Evolutionary conservation across 305 asterid genomes (phyloP).

Genomic region (Vinca major): DNA sequence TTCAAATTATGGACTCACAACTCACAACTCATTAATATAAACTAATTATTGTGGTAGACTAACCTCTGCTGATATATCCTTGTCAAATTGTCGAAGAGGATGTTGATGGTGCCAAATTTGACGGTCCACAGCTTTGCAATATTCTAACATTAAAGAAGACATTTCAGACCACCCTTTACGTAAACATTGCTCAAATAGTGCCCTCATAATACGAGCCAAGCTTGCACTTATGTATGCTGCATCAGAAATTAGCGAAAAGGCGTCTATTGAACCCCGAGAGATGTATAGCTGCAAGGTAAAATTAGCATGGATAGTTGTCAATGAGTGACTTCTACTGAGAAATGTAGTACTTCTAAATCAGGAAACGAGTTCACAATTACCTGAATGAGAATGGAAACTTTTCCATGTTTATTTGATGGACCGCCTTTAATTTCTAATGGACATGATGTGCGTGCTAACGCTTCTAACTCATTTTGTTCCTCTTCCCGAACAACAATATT

Average conservation of each 20-base stretch:
- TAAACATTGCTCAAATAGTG: conserved; percentile 89
- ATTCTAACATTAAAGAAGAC: conserved; percentile 77
- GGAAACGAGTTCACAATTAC: conserved; percentile 31
- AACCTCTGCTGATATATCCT: conserved; percentile 76
- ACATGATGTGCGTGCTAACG: conserved; percentile 58
- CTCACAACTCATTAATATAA: conserved; percentile 3
- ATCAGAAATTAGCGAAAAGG: conserved; percentile 89
- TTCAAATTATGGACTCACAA: conserved; percentile 9
- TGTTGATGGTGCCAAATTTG: conserved; percentile 97
- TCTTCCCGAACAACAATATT: conserved; percentile 91
- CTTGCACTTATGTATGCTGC: conserved; percentile 90
- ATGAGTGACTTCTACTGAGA: conserved; percentile 19
- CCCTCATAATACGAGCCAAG: conserved; percentile 94
- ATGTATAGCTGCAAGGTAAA: conserved; percentile 64
- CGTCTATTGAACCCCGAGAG: conserved; percentile 77
- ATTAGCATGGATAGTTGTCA: conserved; percentile 16
- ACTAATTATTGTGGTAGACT: conserved; percentile 15
- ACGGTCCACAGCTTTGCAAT: conserved; percentile 98
- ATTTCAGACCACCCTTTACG: conserved; percentile 97
- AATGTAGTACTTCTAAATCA: conserved; percentile 15
- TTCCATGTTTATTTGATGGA: conserved; percentile 87
- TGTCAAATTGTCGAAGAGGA: conserved; percentile 92
- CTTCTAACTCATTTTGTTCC: conserved; percentile 90
- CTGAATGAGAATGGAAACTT: conserved; percentile 93
- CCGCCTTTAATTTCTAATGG: conserved; percentile 94